A percentile compares a stretch with the other conserved stretches of the same genome.
Conservation (phyloP, 495 filamentous ascomycete genomes). For the Penicillium longicatenatum region DNA sequence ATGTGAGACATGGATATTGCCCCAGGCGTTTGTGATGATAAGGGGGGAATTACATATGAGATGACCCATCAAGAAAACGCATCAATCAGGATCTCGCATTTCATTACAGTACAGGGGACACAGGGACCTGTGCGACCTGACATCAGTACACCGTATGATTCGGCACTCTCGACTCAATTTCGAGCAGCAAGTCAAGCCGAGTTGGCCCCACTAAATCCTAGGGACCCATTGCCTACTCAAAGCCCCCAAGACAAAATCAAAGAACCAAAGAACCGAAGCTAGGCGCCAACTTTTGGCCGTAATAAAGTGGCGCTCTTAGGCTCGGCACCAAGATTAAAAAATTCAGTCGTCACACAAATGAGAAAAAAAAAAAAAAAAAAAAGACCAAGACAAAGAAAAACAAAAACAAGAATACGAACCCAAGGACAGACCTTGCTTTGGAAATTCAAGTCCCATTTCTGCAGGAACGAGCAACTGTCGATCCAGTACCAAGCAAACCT, state of each 20-base stretch:
- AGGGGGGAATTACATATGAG: background rate
- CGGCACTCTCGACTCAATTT: background rate
- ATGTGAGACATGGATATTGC: slow-evolving; percentile 12
- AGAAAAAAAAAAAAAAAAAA: background rate
- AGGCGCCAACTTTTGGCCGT: slow-evolving; percentile 1
- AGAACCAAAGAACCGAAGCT: background rate
- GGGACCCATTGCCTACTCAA: background rate
- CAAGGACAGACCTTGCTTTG: background rate
- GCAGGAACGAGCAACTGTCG: slow-evolving; percentile 11
- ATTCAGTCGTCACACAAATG: background rate
- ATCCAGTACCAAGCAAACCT: slow-evolving; percentile 9
- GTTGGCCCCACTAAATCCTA: background rate
- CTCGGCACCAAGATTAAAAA: background rate
- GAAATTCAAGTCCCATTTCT: background rate
- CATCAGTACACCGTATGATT: background rate
- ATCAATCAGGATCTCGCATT: too few species aligned
- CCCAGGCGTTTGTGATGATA: slow-evolving; percentile 18
- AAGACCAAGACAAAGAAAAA: background rate
- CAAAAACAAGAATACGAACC: background rate
- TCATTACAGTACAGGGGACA: background rate
- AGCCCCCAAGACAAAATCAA: background rate
- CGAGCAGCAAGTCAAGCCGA: background rate
- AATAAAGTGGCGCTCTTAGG: background rate
- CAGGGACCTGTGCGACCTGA: background rate
- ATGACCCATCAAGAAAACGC: background rate